Conservation (phyloP, 106 monocot genomes). For the Triglochin maritima region DNA sequence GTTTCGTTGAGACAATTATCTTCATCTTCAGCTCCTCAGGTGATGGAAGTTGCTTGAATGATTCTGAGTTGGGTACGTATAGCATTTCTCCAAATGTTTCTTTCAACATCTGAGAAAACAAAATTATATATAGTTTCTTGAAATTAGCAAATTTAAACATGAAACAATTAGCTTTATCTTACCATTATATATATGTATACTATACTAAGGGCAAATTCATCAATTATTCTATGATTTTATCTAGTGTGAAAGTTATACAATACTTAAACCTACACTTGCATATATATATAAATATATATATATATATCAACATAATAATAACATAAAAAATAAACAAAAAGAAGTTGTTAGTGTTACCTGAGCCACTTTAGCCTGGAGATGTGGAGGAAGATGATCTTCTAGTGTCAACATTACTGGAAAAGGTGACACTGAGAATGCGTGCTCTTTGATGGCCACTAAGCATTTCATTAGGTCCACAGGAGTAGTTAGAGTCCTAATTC, state of each 20-base stretch:
- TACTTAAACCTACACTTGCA: no score
- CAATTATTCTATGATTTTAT: no score
- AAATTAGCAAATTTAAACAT: no score
- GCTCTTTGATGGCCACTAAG: constrained; percentile 51
- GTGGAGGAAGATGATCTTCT: constrained; percentile 69
- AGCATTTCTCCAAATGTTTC: constrained; percentile 48
- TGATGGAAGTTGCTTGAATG: constrained; percentile 30
- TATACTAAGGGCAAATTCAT: no score
- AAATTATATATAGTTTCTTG: no score
- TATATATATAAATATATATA: no score
- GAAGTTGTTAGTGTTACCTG: constrained; percentile 20
- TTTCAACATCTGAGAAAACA: constrained; percentile 3
- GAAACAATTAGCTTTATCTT: no score
- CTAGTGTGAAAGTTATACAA: no score
- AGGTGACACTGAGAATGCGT: constrained; percentile 47
- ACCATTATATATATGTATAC: no score
- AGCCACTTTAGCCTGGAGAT: constrained; percentile 76
- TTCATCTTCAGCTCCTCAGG: constrained; percentile 32
- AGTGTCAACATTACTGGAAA: constrained; percentile 59
- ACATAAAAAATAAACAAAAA: no score
- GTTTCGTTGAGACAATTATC: constrained; percentile 34
- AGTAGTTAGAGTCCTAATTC: constrained; percentile 61
- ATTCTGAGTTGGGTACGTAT: constrained; percentile 21
- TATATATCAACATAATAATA: no score
- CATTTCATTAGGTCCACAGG: constrained; percentile 56